Base-by-base conservation (phyloP, 495 filamentous ascomycete genomes). In the Terfezia boudieri region DNA sequence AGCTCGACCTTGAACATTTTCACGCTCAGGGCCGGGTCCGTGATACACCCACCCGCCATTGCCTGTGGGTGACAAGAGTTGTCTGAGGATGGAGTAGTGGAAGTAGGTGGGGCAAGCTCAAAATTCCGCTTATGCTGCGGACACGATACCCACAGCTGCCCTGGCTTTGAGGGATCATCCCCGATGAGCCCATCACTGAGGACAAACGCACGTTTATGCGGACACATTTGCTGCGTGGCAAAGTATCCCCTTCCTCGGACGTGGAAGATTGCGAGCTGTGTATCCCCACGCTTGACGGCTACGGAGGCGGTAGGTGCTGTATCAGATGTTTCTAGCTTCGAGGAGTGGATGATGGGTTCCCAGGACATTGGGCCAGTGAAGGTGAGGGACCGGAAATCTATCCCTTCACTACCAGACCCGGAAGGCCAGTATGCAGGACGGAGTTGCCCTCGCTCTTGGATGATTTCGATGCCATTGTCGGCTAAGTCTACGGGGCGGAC, bases 151-250 rank as follows among this genome's bases (percentile, higher is more conserved):
- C 82, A 94, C 50, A 64, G 55, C 22, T 58, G 55, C 37, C 55
- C 56, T 53, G 54, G 54, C 9, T 58, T 37, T 32, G 52, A 26
- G 4, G 49, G 46, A 55, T 81, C 77, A 46, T 93, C 81, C n/a
- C 89, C 89, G 43, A 95, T 77, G 2, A 96, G 62, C 6, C 86
- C 85, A 64, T 95, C 89, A 0, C 82, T 82, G 37, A 95, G 75
- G 35, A 86, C 82, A 67, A 96, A 95, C 0, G 88, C 79, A 32
- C 88, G 83, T 69, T 94, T 94, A 69, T 94, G 86, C 12, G 89
- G 89, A 66, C 89, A 96, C 89, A 96, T 96, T 66, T 96, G 87
- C 73, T 96, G 89, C 14, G 81, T 82, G n/a, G 85, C 83, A 32
- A 32, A 32, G 64, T 88, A 90, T 69, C 76, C 93, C 52, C 77